Conservation (phyloP, 768 basidiomycete genomes). For the Russula dissimulans region DNA sequence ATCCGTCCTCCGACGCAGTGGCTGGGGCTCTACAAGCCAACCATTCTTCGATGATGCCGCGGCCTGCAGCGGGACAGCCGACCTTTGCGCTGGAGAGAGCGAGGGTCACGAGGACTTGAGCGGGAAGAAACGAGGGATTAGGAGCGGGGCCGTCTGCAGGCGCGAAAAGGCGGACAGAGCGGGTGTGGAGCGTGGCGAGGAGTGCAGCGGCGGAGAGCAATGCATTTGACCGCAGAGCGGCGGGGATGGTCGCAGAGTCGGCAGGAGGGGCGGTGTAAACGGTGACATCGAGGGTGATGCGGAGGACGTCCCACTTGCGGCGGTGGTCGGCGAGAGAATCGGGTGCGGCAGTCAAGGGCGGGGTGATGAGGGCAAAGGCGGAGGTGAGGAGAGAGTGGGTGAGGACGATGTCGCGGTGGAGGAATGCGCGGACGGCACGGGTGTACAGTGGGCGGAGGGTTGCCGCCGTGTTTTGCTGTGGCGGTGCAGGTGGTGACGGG, state of each 20-base stretch:
- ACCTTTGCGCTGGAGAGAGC: conserved; percentile 62
- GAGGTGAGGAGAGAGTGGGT: conserved; percentile 57
- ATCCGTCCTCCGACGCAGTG: conserved; percentile 38
- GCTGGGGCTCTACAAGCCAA: conserved; percentile 39
- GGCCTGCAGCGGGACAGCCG: conserved; percentile 49
- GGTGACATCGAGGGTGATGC: conserved; percentile 74
- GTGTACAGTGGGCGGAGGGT: conserved; percentile 65
- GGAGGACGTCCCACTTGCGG: conserved; percentile 80
- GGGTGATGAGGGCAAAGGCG: conserved; percentile 51
- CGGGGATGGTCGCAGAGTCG: conserved; percentile 38
- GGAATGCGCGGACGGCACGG: conserved; percentile 70
- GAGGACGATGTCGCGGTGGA: conserved; percentile 60
- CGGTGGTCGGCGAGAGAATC: conserved; percentile 40
- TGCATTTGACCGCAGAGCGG: conserved; percentile 42
- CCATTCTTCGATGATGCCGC: conserved; percentile 72
- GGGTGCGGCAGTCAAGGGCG: conserved; percentile 33
- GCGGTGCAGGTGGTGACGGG: neutral
- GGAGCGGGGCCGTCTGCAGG: conserved; percentile 35
- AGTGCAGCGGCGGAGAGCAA: conserved; percentile 51
- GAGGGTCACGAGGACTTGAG: conserved; percentile 61
- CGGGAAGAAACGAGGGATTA: conserved; percentile 51
- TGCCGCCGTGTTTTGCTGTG: conserved; percentile 29
- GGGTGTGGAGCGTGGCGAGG: conserved; percentile 45
- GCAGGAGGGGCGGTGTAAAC: conserved; percentile 48
- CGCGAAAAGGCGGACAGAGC: conserved; percentile 61